Evolutionary conservation across 1,139 yeast species (phyloP), one percentile per base, ranked within the genome.

Genomic region (Casaregolazyma suthepensis): DNA sequence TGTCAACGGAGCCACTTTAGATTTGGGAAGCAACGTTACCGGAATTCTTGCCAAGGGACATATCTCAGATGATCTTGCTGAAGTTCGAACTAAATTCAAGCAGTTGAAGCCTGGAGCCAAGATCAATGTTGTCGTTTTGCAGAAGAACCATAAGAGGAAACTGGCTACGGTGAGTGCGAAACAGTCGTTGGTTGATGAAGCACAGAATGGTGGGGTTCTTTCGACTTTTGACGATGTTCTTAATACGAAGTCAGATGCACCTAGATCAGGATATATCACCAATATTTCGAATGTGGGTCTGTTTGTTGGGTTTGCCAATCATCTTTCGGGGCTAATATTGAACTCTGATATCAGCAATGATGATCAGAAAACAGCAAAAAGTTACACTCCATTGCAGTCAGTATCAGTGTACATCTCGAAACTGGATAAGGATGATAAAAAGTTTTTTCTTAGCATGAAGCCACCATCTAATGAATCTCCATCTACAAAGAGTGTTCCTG

Each of bases 241-340:
- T 50, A 69, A 75, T 46, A 69, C 77, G n/a, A 26, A 20, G 6
- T 17, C 20, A 17, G 80, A 80, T 31, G 72, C 70, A 49, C 51
- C 54, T 44, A 54, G 63, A 18, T 61, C 80, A 57, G 99, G 98
- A 45, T 91, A 77, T 66, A 80, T 93, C 51, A 86, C 82, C 62
- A 83, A 90, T 26, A 83, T 88, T 29, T 86, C 94, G 52, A 77
- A 78, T 66, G 12, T 45, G 18, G 98, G 98, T 60, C 76, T 89
- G 29, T 91, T 93, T 67, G 86, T 93, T 54, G 80, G 86, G 0
- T 93, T 93, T 70, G 90, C 85, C 56, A 87, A 87, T 59, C 81
- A 79, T 53, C 78, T 91, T 60, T 87, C 90, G 35, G 98, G 97
- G 48, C 77, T 93, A 61, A 87, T 89, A 2, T 78, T 87, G 60